These are phyloP conservation scores for Aspergillus felis DNA, from an alignment of 2,329 filamentous ascomycete genomes.

Conservation along the genomic window DNA sequence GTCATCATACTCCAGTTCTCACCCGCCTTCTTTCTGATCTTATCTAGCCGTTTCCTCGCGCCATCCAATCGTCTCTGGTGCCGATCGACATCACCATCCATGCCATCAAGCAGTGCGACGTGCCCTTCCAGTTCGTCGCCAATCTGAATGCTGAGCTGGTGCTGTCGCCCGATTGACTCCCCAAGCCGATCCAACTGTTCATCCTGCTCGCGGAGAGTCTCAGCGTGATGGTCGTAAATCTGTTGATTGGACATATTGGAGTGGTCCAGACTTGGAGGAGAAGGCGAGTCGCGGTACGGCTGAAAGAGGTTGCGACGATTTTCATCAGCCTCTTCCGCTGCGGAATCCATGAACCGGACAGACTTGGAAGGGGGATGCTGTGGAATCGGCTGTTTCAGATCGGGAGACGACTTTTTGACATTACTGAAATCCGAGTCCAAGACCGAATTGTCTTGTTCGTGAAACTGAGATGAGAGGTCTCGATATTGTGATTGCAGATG, in stretches of 20 bases:
- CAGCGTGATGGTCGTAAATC: slow-evolving; percentile 78
- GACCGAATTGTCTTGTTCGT: slow-evolving; percentile 51
- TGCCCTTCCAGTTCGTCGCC: slow-evolving; percentile 93
- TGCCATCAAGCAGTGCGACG: slow-evolving; percentile 81
- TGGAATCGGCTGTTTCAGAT: slow-evolving; percentile 41
- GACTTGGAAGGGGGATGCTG: slow-evolving; percentile 58
- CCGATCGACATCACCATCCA: slow-evolving; percentile 76
- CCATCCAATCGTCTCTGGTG: slow-evolving; percentile 73
- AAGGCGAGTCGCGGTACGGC: slow-evolving; percentile 56
- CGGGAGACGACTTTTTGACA: slow-evolving; percentile 46
- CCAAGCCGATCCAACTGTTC: slow-evolving; percentile 85
- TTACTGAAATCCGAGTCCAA: slow-evolving; percentile 54
- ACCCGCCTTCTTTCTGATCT: slow-evolving; percentile 67
- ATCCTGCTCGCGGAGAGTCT: slow-evolving; percentile 83
- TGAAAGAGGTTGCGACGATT: slow-evolving; percentile 59
- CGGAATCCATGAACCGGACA: slow-evolving; percentile 79
- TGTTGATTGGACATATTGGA: slow-evolving; percentile 70
- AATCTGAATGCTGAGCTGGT: slow-evolving; percentile 92
- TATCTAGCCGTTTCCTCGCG: slow-evolving; percentile 67
- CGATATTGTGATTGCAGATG: slow-evolving; percentile 69
- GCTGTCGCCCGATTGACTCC: slow-evolving; percentile 80
- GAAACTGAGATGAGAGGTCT: slow-evolving; percentile 77
- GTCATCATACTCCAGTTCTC: slow-evolving; percentile 85
- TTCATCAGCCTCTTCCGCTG: slow-evolving; percentile 49
- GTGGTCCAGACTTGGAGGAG: slow-evolving; percentile 47